phyloP scores from a whole-genome alignment of 1,284 basidiomycete genomes.

The Sporisorium graminicola region DNA sequence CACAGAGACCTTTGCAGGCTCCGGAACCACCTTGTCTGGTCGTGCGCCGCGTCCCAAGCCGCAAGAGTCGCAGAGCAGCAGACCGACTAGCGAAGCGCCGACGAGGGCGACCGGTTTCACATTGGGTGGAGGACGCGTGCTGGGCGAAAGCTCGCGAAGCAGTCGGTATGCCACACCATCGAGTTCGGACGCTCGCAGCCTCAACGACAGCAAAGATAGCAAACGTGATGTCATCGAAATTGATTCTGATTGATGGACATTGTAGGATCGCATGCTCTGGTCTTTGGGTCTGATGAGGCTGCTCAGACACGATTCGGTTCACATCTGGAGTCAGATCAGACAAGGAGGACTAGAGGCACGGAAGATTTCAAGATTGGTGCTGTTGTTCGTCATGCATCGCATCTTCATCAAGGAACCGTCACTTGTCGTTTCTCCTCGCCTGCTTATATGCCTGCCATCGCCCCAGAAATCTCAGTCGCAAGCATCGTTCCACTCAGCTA shows the following conservation, averaged over 20 bases:
- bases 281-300: neutral
- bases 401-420: neutral
- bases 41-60: conserved; percentile 31
- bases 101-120: conserved; percentile 33
- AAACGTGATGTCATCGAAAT: conserved; percentile 59
- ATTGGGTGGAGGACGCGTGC: conserved; percentile 29
- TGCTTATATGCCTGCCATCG: neutral
- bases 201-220: conserved; percentile 32
- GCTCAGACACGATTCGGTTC: neutral
- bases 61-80: conserved; percentile 19
- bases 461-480: conserved; percentile 4
- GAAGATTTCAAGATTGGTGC: neutral
- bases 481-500: conserved; percentile 11
- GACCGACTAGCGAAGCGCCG: conserved; percentile 13
- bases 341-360: neutral
- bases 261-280: neutral
- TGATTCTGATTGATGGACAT: conserved; percentile 54
- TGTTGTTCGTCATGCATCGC: neutral
- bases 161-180: conserved; percentile 39
- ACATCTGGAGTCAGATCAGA: neutral
- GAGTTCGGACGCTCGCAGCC: conserved; percentile 30
- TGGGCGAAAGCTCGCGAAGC: conserved; percentile 40
- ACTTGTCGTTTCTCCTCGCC: neutral
- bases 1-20: conserved; percentile 31
- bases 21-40: conserved; percentile 38